Evolutionary conservation across 192 early-diverging fungal species (phyloP).

Genomic region (Coemansia sp.): DNA sequence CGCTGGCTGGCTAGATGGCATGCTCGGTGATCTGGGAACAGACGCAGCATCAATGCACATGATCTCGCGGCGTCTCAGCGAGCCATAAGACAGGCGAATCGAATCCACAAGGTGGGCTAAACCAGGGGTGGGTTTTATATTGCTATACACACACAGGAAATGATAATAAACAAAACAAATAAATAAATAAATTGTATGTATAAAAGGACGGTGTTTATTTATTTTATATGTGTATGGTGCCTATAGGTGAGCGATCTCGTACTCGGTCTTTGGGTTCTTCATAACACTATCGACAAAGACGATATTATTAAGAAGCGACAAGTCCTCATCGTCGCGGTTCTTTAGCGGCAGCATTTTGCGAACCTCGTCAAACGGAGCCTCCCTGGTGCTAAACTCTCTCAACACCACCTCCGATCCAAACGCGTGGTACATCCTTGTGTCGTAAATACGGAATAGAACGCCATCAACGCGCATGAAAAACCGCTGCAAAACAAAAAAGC

Average conservation of each 20-base stretch:
- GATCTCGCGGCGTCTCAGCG: conserved; percentile 30
- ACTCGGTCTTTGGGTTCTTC: conserved; percentile 21
- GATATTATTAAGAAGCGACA: conserved; percentile 49
- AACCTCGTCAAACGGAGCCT: conserved; percentile 60
- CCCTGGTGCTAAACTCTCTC: conserved; percentile 69
- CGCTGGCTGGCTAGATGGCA: conserved; percentile 16
- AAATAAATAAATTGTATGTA: no score
- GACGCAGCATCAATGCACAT: conserved; percentile 25
- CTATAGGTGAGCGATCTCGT: conserved; percentile 25
- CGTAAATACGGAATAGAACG: conserved; percentile 86
- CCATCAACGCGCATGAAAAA: conserved; percentile 93
- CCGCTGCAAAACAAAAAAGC: conserved; percentile 82
- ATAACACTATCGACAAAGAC: conserved; percentile 44
- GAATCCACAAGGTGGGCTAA: no score
- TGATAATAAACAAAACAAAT: no score
- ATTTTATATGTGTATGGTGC: no score
- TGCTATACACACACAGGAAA: no score
- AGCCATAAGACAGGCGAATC: conserved; percentile 25
- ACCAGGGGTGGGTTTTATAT: no score
- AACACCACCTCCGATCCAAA: conserved; percentile 65
- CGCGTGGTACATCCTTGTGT: conserved; percentile 85
- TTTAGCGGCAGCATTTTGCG: conserved; percentile 23
- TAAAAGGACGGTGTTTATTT: no score
- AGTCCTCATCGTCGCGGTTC: conserved; percentile 44
- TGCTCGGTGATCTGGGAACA: conserved; percentile 14